Percentiles rank a stretch among this genome's conserved stretches.
phyloP scores from a whole-genome alignment of 768 basidiomycete genomes.

The Mycena epipterygia region DNA sequence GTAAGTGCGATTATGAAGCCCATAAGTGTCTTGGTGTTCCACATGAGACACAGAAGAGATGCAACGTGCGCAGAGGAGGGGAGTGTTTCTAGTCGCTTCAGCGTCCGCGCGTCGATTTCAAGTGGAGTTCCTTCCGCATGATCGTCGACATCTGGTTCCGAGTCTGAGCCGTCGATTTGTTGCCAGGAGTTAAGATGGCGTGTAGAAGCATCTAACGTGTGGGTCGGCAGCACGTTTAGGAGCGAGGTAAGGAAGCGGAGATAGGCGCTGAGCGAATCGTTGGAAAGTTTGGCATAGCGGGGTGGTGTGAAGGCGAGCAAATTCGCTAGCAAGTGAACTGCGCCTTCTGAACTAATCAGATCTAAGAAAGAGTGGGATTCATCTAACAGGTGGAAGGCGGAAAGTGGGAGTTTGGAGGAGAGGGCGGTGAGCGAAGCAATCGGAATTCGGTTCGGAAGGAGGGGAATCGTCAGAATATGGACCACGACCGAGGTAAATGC shows the following conservation, averaged over 20 bases:
- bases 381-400: neutral
- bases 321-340: constrained; percentile 68
- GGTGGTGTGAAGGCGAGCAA: constrained; percentile 60
- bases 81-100: constrained; percentile 58
- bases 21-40: constrained; percentile 57
- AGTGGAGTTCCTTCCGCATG: neutral
- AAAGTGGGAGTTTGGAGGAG: constrained; percentile 61
- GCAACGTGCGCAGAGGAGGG: constrained; percentile 65
- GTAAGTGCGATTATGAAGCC: constrained; percentile 70
- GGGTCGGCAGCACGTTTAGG: constrained; percentile 53
- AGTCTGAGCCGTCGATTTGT: neutral
- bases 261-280: constrained; percentile 53
- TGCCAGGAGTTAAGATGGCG: neutral
- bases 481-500: constrained; percentile 48
- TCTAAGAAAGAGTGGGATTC: neutral
- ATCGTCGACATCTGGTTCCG: neutral
- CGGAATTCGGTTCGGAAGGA: constrained; percentile 69
- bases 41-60: constrained; percentile 60
- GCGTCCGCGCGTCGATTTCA: constrained; percentile 3
- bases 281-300: constrained; percentile 54
- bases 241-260: constrained; percentile 55
- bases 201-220: constrained; percentile 46
- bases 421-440: constrained; percentile 64
- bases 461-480: constrained; percentile 65
- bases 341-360: constrained; percentile 25